Conservation (phyloP, 2,329 filamentous ascomycete genomes). For the Penicillium sp. region DNA sequence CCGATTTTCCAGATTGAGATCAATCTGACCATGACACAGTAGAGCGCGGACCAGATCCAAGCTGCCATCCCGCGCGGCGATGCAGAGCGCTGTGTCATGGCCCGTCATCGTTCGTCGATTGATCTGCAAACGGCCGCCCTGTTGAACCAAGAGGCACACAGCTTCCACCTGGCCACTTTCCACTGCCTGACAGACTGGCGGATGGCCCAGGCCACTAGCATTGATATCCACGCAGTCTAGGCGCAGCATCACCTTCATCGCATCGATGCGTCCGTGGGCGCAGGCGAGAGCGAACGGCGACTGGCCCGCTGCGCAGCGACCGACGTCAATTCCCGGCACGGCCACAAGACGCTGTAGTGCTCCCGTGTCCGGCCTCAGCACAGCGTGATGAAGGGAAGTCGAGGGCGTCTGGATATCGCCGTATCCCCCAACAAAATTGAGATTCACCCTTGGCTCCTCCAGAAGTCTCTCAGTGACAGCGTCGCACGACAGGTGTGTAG, state of each 20-base stretch:
- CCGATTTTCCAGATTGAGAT: slow-evolving; percentile 1
- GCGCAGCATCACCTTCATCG: background rate
- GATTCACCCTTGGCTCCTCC: background rate
- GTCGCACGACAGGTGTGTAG: slow-evolving; percentile 1
- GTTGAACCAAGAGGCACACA: background rate
- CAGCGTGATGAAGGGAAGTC: slow-evolving; percentile 6
- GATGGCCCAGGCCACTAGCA: slow-evolving; percentile 1
- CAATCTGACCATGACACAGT: background rate
- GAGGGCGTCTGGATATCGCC: background rate
- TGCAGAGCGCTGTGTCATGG: slow-evolving; percentile 1
- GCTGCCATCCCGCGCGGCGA: background rate
- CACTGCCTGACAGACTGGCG: background rate
- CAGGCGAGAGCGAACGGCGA: background rate
- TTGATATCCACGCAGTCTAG: background rate
- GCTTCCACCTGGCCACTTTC: background rate
- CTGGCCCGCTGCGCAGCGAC: background rate
- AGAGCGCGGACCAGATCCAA: background rate
- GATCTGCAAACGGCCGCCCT: background rate
- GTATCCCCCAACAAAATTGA: slow-evolving; percentile 6
- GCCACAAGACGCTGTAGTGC: background rate
- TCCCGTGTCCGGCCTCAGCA: slow-evolving; percentile 1
- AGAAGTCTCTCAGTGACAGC: slow-evolving; percentile 6
- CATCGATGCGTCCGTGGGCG: background rate
- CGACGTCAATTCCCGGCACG: background rate
- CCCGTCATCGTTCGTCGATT: background rate